Evolutionary conservation across 768 basidiomycete genomes (phyloP).

Genomic region (Naganishia antarctica): DNA sequence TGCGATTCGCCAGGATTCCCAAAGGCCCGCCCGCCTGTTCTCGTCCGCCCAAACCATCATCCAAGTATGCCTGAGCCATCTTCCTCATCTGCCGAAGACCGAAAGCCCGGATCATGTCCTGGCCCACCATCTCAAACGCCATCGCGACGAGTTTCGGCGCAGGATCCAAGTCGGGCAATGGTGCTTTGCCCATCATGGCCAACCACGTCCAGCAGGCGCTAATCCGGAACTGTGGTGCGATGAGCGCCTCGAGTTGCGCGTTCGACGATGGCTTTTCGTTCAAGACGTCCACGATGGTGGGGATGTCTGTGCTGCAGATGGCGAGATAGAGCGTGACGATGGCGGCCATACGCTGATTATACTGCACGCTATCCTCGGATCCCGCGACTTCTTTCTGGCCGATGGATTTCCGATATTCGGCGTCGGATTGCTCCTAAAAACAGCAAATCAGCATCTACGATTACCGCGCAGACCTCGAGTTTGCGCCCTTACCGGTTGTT

Average conservation of each 20-base stretch:
- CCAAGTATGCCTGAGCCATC: slow-evolving; percentile 37
- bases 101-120: slow-evolving; percentile 33
- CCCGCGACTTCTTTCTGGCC: slow-evolving; percentile 41
- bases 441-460: background rate
- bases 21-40: slow-evolving; percentile 9
- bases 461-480: no score
- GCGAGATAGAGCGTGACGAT: slow-evolving; percentile 82
- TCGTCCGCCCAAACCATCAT: slow-evolving; percentile 33
- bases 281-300: slow-evolving; percentile 31
- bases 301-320: slow-evolving; percentile 54
- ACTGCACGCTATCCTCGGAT: slow-evolving; percentile 61
- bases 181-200: slow-evolving; percentile 32
- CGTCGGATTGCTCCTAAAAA: slow-evolving; percentile 47
- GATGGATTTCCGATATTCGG: slow-evolving; percentile 50
- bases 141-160: slow-evolving; percentile 34
- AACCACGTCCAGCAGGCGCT: slow-evolving; percentile 45
- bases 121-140: slow-evolving; percentile 36
- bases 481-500: slow-evolving; percentile 56
- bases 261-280: slow-evolving; percentile 32
- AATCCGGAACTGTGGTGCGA: slow-evolving; percentile 34
- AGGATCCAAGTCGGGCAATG: slow-evolving; percentile 31
- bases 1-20: slow-evolving; percentile 11
- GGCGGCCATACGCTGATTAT: slow-evolving; percentile 65
- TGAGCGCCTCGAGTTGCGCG: slow-evolving; percentile 34
- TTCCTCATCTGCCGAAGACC: slow-evolving; percentile 39